Conservation (phyloP, 208 protist species). For the Herpetomonas tarakana region DNA sequence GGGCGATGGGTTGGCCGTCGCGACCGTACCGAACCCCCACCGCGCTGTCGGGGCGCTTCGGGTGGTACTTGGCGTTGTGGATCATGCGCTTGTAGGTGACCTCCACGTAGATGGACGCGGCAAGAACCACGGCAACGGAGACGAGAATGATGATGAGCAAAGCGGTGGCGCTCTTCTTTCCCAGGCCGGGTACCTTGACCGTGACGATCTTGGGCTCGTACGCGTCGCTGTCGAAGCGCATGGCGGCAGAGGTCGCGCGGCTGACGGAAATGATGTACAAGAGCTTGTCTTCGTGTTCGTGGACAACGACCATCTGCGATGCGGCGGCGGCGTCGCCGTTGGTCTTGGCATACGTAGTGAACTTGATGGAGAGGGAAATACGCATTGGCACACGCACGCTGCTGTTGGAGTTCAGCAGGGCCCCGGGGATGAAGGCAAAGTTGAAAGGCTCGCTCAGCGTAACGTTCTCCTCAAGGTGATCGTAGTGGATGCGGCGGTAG, state of each 20-base stretch:
- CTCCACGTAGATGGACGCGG: slow-evolving; percentile 58
- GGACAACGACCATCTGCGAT: slow-evolving; percentile 25
- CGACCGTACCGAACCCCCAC: slow-evolving; percentile 58
- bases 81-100: slow-evolving; percentile 66
- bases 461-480: not conserved
- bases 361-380: slow-evolving; percentile 50
- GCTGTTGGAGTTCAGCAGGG: slow-evolving; percentile 68
- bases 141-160: slow-evolving; percentile 66
- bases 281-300: slow-evolving; percentile 50
- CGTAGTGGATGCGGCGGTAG: slow-evolving; percentile 55
- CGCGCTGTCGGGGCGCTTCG: slow-evolving; percentile 45
- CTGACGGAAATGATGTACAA: slow-evolving; percentile 64
- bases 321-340: slow-evolving; percentile 14
- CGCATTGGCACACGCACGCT: slow-evolving; percentile 53
- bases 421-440: slow-evolving; percentile 80
- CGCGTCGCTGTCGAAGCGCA: slow-evolving; percentile 60
- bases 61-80: slow-evolving; percentile 63
- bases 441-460: slow-evolving; percentile 49
- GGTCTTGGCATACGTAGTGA: slow-evolving; percentile 40
- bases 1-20: slow-evolving; percentile 37
- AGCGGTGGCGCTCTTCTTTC: slow-evolving; percentile 39
- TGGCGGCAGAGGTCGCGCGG: slow-evolving; percentile 42
- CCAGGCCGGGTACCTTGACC: slow-evolving; percentile 18
- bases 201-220: slow-evolving; percentile 38
- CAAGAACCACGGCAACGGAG: slow-evolving; percentile 46